phyloP scores from a whole-genome alignment of 1,284 basidiomycete species.

The Tilletia caries region DNA sequence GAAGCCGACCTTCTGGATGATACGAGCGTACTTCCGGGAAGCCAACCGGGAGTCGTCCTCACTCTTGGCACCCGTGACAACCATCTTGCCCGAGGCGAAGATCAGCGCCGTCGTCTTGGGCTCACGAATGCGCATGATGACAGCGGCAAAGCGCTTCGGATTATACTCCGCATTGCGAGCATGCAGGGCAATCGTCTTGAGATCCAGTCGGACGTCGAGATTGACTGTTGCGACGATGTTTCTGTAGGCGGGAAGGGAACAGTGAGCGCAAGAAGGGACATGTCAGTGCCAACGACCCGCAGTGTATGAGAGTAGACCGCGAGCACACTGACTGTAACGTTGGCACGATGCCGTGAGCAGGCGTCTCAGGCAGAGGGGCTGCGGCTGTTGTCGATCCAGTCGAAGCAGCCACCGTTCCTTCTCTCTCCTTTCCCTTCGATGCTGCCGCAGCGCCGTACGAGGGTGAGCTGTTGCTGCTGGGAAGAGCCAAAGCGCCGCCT shows the following conservation, averaged over 20 bases:
- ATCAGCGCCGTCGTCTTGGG: constrained; percentile 99
- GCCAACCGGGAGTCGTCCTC: constrained; percentile 97
- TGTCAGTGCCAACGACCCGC: constrained; percentile 4
- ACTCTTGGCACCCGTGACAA: constrained; percentile 97
- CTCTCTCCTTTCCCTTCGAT: background rate
- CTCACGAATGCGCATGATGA: constrained; percentile 99
- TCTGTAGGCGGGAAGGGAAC: constrained; percentile 51
- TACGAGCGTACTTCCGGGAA: constrained; percentile 97
- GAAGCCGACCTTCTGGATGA: constrained; percentile 98
- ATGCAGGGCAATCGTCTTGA: constrained; percentile 97
- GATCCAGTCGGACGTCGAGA: constrained; percentile 89
- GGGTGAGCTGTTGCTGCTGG: too few species aligned
- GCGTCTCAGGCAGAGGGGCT: constrained; percentile 28
- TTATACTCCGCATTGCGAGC: constrained; percentile 99
- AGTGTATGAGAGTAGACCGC: constrained; percentile 10
- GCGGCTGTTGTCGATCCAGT: constrained; percentile 46
- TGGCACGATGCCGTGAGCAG: constrained; percentile 53
- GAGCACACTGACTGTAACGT: constrained; percentile 54
- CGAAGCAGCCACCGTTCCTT: constrained; percentile 14
- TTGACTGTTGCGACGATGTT: constrained; percentile 99
- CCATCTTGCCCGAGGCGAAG: constrained; percentile 99
- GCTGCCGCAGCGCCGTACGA: too few species aligned
- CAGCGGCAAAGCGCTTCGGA: constrained; percentile 99
- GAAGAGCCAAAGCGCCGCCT: too few species aligned
- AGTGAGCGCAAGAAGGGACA: background rate